These are phyloP conservation scores for Massarina eburnea DNA, from an alignment of 2,329 filamentous ascomycete species.

Conservation along the genomic window DNA sequence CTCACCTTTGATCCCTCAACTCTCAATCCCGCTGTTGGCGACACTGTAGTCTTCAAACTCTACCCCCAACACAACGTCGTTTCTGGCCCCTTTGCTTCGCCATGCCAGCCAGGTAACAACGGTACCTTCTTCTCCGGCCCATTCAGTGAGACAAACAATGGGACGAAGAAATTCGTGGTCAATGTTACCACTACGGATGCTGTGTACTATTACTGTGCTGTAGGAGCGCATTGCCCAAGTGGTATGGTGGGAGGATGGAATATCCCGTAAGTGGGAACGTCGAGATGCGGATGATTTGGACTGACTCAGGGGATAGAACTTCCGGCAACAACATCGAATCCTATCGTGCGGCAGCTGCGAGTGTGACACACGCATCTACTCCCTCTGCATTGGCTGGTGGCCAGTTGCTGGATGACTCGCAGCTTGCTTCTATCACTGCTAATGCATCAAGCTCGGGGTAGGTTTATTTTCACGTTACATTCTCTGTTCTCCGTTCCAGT, in stretches of 20 bases:
- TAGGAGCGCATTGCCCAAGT: slow-evolving; percentile 22
- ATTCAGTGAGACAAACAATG: slow-evolving; percentile 18
- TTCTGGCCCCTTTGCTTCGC: slow-evolving; percentile 1
- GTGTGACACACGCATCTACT: slow-evolving; percentile 2
- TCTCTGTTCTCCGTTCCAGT: too few species aligned
- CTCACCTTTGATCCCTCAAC: slow-evolving; percentile 6
- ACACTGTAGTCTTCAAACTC: slow-evolving; percentile 10
- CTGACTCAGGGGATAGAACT: neutral
- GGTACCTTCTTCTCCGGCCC: slow-evolving; percentile 24
- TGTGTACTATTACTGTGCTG: slow-evolving; percentile 27
- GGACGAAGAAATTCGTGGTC: slow-evolving; percentile 25
- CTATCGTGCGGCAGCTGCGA: slow-evolving; percentile 3
- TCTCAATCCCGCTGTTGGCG: slow-evolving; percentile 5
- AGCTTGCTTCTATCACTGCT: slow-evolving; percentile 15
- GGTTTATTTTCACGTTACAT: neutral
- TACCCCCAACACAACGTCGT: slow-evolving; percentile 9
- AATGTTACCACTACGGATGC: slow-evolving; percentile 23
- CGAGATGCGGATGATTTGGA: neutral
- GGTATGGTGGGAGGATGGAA: slow-evolving; percentile 28
- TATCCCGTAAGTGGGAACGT: slow-evolving; percentile 13
- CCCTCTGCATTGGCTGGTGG: slow-evolving; percentile 13
- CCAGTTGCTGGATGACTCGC: slow-evolving; percentile 15
- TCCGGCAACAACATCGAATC: neutral
- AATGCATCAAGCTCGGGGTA: neutral
- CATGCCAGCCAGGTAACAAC: slow-evolving; percentile 4